Evolutionary conservation across 768 basidiomycete genomes (phyloP), one percentile per base, ranked within the genome.

Genomic region (Chalciporus piperatus): DNA sequence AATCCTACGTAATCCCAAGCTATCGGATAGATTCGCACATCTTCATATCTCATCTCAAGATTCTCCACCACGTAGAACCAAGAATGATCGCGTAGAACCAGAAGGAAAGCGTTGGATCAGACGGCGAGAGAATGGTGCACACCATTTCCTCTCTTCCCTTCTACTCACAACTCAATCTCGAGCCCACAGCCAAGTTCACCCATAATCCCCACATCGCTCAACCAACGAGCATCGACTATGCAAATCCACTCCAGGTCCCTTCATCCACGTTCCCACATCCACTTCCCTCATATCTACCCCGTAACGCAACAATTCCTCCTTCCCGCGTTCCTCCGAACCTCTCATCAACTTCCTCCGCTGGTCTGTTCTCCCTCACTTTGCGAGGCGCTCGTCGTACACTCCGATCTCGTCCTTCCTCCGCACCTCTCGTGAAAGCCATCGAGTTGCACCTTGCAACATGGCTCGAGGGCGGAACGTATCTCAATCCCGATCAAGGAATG

Each of bases 31-130:
- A 19, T 85, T 75, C 57, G 79, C 83, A 0, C 78, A 84, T 62
- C 72, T 87, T 6, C 72, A 71, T 25, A 60, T 48, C 33, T 39
- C 56, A 6, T 54, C 44, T 38, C 47, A 50, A 44, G 47, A 61
- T 20, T 45, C 37, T 17, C 44, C 27, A 6, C 27, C 58, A 2
- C 40, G 57, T 6, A 57, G 65, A 20, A 33, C 52, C 22, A 81
- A 72, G 69, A 81, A 77, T 59, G 74, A 70, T 35, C 71, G 83
- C 47, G 78, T 79, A 50, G 82, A 84, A 45, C 84, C 81, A 45
- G 85, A 89, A 56, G 90, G 90, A 32, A 91, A 87, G 67, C 84
- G 87, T 30, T 89, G 84, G 84, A 68, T 82, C 5, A 71, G 87
- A 57, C 78, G 90, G 17, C 87, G 82, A 60, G 88, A 90, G 58